phyloP scores from a whole-genome alignment of 345 rosid genomes.

The Bruguiera sexangula region DNA sequence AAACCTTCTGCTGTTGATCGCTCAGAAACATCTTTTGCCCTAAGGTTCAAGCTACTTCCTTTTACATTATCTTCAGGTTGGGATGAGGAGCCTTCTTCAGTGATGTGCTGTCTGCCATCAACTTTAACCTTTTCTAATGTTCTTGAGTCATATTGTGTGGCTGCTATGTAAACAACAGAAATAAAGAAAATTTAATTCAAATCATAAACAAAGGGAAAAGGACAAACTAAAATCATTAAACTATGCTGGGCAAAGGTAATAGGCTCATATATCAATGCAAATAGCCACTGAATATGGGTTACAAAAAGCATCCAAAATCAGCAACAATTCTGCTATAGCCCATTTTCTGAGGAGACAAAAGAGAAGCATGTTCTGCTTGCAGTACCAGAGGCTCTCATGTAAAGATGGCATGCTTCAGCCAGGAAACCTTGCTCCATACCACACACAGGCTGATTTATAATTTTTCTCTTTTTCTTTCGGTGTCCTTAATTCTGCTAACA shows the following conservation, averaged over 20 bases:
- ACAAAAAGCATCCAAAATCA: background rate
- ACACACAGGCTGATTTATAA: too few species aligned
- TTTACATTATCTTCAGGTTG: conserved; percentile 50
- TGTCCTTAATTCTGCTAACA: background rate
- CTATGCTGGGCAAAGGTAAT: background rate
- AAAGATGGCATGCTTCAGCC: too few species aligned
- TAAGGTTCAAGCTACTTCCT: conserved; percentile 35
- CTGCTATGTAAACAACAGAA: conserved; percentile 27
- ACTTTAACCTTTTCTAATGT: conserved; percentile 43
- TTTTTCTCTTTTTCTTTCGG: too few species aligned
- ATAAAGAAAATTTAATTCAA: conserved; percentile 6
- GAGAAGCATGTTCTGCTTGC: background rate
- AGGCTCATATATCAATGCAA: background rate
- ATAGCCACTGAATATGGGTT: background rate
- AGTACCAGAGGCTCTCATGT: too few species aligned
- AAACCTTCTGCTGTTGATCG: conserved; percentile 46
- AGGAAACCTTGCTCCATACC: too few species aligned
- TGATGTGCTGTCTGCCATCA: conserved; percentile 62
- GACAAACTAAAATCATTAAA: background rate
- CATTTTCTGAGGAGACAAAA: background rate
- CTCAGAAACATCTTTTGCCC: conserved; percentile 41
- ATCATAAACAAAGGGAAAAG: background rate
- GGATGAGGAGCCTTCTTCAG: conserved; percentile 72
- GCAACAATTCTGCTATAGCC: background rate
- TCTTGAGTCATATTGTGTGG: conserved; percentile 39